phyloP scores from a whole-genome alignment of 345 rosid genomes.

The Gynandropsis gynandra region DNA sequence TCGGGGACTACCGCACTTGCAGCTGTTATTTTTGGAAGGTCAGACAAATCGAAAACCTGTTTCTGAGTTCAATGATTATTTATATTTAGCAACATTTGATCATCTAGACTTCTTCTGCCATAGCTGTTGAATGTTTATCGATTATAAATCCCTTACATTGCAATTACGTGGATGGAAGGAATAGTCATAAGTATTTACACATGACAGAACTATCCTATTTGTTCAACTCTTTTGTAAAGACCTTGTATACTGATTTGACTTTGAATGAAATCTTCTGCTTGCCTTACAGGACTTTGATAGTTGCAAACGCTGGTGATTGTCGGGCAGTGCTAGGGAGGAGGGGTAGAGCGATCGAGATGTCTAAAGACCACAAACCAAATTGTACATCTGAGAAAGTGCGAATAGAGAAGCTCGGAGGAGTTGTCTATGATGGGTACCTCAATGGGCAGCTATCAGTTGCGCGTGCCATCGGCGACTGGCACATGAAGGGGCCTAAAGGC shows the following conservation, averaged over 20 bases:
- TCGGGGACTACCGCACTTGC: constrained; percentile 92
- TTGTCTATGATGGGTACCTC: constrained; percentile 88
- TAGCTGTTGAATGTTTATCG: no score
- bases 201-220: no score
- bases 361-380: constrained; percentile 92
- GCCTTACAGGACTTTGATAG: constrained; percentile 69
- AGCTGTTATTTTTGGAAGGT: constrained; percentile 80
- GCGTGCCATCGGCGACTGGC: constrained; percentile 98
- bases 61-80: constrained; percentile 2
- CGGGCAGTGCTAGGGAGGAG: constrained; percentile 88
- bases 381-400: constrained; percentile 60
- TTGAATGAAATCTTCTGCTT: no score
- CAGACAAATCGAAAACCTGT: constrained; percentile 6
- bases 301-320: constrained; percentile 97
- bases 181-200: no score
- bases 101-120: no score
- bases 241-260: no score
- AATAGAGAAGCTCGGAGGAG: constrained; percentile 88
- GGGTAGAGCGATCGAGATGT: constrained; percentile 89
- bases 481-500: constrained; percentile 92
- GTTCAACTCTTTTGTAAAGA: no score
- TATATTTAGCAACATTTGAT: constrained; percentile 1
- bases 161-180: no score
- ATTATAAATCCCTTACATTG: no score
- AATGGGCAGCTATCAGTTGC: constrained; percentile 96